Conservation (phyloP, 352 stramenopile genomes). For the Phytophthora vignae region DNA sequence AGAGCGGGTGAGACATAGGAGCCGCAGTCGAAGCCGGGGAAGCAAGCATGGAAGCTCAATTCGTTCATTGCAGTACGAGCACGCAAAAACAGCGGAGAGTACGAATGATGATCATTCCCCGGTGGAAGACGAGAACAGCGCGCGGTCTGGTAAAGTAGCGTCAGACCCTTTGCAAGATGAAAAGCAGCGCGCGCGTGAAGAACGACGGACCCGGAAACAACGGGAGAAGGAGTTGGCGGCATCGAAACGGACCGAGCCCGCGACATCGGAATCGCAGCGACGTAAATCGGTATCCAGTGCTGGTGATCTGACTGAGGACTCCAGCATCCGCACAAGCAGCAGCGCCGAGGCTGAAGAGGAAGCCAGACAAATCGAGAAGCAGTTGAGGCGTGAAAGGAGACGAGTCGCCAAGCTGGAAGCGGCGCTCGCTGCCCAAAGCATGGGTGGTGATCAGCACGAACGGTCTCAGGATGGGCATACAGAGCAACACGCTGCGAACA, state of each 20-base stretch:
- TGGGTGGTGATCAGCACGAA: constrained; percentile 21
- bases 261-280: constrained; percentile 19
- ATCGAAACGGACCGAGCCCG: constrained; percentile 12
- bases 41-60: constrained; percentile 16
- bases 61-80: constrained; percentile 3
- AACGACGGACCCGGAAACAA: constrained; percentile 29
- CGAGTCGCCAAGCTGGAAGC: constrained; percentile 49
- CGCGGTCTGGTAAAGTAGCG: background rate
- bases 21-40: constrained; percentile 18
- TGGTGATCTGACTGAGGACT: constrained; percentile 12
- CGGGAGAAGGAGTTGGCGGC: constrained; percentile 30
- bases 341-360: constrained; percentile 33
- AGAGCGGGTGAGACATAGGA: constrained; percentile 16
- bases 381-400: constrained; percentile 42
- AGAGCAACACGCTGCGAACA: constrained; percentile 8
- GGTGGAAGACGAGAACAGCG: constrained; percentile 1
- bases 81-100: constrained; percentile 1
- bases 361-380: constrained; percentile 34
- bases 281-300: constrained; percentile 16
- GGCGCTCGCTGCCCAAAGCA: constrained; percentile 41
- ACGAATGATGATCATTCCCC: constrained; percentile 11
- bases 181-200: constrained; percentile 26
- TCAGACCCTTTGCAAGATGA: constrained; percentile 12
- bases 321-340: constrained; percentile 14
- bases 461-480: background rate